Evolutionary conservation across 805 yeast species (phyloP).

Genomic region (Candida qinlingensis): DNA sequence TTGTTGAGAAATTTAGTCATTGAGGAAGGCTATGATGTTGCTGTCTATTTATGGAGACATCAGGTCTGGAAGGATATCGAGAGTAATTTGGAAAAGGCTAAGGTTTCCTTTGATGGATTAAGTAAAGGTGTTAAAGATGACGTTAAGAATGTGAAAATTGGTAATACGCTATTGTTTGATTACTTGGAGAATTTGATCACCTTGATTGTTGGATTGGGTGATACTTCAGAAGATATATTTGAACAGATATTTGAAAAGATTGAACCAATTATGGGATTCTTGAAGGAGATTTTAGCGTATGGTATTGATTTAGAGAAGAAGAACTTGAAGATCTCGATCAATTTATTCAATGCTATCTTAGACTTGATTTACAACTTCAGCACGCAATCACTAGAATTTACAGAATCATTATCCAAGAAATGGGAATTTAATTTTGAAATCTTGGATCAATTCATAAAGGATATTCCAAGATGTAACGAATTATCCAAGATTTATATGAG

Average conservation of each 20-base stretch:
- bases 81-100: conserved; percentile 44
- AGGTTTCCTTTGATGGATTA: conserved; percentile 41
- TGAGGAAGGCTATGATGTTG: conserved; percentile 85
- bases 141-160: conserved; percentile 31
- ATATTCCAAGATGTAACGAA: conserved; percentile 23
- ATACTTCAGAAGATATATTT: conserved; percentile 59
- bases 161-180: conserved; percentile 50
- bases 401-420: conserved; percentile 22
- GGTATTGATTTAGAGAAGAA: conserved; percentile 25
- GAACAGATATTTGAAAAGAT: conserved; percentile 30
- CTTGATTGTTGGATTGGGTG: conserved; percentile 58
- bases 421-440: conserved; percentile 16
- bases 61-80: conserved; percentile 65
- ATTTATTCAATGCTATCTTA: conserved; percentile 46
- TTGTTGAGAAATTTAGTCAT: conserved; percentile 72
- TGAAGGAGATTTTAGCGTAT: conserved; percentile 25
- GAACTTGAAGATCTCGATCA: conserved; percentile 30
- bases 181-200: conserved; percentile 71
- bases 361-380: conserved; percentile 58
- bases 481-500: conserved; percentile 30
- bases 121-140: conserved; percentile 18
- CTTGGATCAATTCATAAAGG: conserved; percentile 10
- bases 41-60: conserved; percentile 70
- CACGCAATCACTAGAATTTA: conserved; percentile 51
- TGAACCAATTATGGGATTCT: conserved; percentile 21